Evolutionary conservation across 192 early-diverging fungal species (phyloP).

Genomic region (Helicostylum pulchrum): DNA sequence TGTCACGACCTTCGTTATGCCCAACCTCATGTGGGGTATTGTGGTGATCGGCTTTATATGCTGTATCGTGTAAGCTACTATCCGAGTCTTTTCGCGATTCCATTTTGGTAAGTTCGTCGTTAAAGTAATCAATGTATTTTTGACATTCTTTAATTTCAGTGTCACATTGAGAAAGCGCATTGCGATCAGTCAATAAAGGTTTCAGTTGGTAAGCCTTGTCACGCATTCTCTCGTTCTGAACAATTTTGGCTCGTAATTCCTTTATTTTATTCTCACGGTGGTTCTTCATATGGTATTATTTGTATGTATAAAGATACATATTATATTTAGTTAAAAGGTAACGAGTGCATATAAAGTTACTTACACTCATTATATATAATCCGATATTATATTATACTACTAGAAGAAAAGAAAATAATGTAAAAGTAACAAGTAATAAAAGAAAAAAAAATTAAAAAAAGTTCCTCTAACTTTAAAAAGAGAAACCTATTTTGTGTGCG

Average conservation of each 20-base stretch:
- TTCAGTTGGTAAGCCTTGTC: constrained; percentile 55
- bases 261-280: constrained; percentile 25
- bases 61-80: neutral
- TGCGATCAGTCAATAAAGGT: constrained; percentile 53
- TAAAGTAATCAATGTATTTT: constrained; percentile 66
- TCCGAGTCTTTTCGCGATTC: constrained; percentile 16
- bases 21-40: constrained; percentile 4
- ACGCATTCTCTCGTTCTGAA: constrained; percentile 34
- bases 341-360: neutral
- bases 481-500: too few species aligned
- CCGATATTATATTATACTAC: too few species aligned
- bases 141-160: constrained; percentile 61
- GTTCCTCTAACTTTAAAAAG: too few species aligned
- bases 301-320: too few species aligned
- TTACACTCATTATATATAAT: neutral
- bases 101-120: constrained; percentile 61
- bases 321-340: too few species aligned
- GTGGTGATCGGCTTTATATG: neutral
- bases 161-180: constrained; percentile 75
- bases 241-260: constrained; percentile 44
- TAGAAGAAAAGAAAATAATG: too few species aligned
- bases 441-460: too few species aligned
- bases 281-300: too few species aligned
- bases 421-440: too few species aligned
- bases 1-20: neutral